A percentile compares a stretch with the other conserved stretches of the same genome.
phyloP scores from a whole-genome alignment of 116 monocot genomes.

The Dioscorea cayenensis region DNA sequence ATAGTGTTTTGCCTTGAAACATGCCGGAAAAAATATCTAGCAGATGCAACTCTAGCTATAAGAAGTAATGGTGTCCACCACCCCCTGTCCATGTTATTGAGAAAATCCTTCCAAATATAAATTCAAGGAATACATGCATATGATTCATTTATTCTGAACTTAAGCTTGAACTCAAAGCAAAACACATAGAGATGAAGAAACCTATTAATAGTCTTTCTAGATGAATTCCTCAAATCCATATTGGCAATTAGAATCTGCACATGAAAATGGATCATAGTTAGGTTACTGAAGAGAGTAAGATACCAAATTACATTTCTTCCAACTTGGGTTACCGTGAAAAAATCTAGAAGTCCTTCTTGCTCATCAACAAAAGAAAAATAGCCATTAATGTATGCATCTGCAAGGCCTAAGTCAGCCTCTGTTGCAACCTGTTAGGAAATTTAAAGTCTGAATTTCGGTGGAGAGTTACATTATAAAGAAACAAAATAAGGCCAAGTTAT shows the following conservation, averaged over 20 bases:
- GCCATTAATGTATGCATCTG: conserved; percentile 74
- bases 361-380: conserved; percentile 56
- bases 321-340: conserved; percentile 43
- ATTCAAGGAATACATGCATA: background rate
- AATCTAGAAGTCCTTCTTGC: conserved; percentile 60
- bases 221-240: conserved; percentile 49
- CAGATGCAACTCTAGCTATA: conserved; percentile 73
- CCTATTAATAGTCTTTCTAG: conserved; percentile 12
- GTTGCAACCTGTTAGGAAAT: conserved; percentile 47
- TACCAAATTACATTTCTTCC: background rate
- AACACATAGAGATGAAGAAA: background rate
- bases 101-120: background rate
- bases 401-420: conserved; percentile 73
- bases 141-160: background rate
- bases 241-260: conserved; percentile 86
- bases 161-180: background rate
- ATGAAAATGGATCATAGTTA: background rate
- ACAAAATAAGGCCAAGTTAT: background rate
- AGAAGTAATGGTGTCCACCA: conserved; percentile 96
- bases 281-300: background rate
- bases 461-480: too few species aligned
- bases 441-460: background rate
- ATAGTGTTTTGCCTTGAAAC: conserved; percentile 66
- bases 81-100: conserved; percentile 33
- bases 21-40: conserved; percentile 76